Evolutionary conservation across 2,329 filamentous ascomycete genomes (phyloP).

Genomic region (Sarocladium brachiariae): DNA sequence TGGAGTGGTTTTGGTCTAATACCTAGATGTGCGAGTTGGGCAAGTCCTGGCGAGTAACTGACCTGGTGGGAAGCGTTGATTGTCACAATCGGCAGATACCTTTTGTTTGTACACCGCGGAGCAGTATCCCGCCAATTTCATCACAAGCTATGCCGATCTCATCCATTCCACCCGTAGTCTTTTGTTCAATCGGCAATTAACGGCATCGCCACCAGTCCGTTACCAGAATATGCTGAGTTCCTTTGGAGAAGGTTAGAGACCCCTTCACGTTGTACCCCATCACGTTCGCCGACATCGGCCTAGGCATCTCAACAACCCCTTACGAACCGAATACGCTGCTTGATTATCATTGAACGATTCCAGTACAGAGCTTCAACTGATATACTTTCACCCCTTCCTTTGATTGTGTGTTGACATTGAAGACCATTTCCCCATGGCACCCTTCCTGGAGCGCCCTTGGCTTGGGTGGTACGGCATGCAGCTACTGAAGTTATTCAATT

Average conservation of each 20-base stretch:
- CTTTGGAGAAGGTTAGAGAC: not conserved
- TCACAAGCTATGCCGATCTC: no score
- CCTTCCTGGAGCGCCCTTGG: no score
- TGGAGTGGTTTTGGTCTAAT: not conserved
- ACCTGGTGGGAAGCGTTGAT: not conserved
- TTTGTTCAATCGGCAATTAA: slow-evolving; percentile 4
- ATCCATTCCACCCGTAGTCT: no score
- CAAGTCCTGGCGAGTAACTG: not conserved
- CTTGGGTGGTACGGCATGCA: slow-evolving; percentile 14
- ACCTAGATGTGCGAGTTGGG: not conserved
- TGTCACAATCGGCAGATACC: not conserved
- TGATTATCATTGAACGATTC: not conserved
- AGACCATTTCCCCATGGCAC: no score
- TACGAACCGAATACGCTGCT: slow-evolving; percentile 1
- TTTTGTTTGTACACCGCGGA: not conserved
- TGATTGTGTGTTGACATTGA: no score
- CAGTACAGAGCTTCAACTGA: no score
- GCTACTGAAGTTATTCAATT: slow-evolving; percentile 16
- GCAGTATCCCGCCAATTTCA: not conserved
- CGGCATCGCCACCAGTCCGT: not conserved
- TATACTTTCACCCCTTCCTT: no score
- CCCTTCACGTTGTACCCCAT: not conserved
- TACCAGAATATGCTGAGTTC: not conserved
- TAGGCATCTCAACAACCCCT: not conserved
- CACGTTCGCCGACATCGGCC: slow-evolving; percentile 4